Conservation (phyloP, 2,329 filamentous ascomycete species). For the Penicillium vulpinum region DNA sequence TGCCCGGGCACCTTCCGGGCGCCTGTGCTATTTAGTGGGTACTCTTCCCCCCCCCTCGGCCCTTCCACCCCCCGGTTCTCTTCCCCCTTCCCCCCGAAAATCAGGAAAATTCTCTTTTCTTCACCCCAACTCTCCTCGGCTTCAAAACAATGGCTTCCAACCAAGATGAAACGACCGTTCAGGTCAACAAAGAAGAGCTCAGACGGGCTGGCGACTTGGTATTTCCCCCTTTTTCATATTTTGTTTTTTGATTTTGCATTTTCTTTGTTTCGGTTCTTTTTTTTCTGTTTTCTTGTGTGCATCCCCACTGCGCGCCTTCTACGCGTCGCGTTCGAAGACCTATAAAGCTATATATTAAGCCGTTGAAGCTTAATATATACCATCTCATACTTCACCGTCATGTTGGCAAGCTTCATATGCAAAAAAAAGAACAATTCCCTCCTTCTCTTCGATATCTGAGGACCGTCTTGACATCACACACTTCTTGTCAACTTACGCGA, state of each 20-base stretch:
- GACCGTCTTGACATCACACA: neutral
- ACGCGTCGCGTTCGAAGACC: conserved; percentile 22
- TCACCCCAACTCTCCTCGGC: conserved; percentile 23
- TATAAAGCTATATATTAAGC: conserved; percentile 12
- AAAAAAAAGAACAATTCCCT: neutral
- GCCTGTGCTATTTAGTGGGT: conserved; percentile 22
- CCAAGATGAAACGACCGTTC: conserved; percentile 40
- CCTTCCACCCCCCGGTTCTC: conserved; percentile 17
- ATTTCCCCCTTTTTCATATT: conserved; percentile 46
- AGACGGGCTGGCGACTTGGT: conserved; percentile 78
- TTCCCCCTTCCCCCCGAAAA: conserved; percentile 4
- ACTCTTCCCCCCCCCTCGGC: no score
- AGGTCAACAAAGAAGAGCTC: conserved; percentile 69
- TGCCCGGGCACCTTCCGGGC: conserved; percentile 7
- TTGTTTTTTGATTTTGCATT: conserved; percentile 5
- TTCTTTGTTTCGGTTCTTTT: conserved; percentile 15
- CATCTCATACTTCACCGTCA: neutral
- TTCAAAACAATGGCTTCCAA: conserved; percentile 39
- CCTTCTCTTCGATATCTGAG: neutral
- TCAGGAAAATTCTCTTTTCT: conserved; percentile 23
- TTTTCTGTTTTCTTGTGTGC: conserved; percentile 9
- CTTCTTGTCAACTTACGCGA: neutral
- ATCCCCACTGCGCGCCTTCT: conserved; percentile 7
- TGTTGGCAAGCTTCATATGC: neutral
- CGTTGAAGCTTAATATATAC: conserved; percentile 3